Percentiles rank a stretch among this genome's conserved stretches.
These are phyloP conservation scores for Crithidia thermophila DNA, from an alignment of 208 protist species.

Conservation along the genomic window DNA sequence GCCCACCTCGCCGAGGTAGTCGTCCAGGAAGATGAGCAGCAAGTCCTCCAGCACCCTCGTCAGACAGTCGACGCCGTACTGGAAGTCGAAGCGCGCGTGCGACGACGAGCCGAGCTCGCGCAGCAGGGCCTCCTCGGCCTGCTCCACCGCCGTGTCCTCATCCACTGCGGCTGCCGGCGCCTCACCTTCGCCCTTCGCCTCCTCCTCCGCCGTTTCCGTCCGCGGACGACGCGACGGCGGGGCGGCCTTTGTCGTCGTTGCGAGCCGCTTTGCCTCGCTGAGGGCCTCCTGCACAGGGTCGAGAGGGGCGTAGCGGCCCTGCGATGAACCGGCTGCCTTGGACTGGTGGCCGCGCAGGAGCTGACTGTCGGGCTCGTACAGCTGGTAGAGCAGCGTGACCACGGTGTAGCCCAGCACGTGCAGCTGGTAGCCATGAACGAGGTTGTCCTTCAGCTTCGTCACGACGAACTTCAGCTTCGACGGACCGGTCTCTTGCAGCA, in stretches of 20 bases:
- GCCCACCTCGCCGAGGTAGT: slow-evolving; percentile 91
- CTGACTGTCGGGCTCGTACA: slow-evolving; percentile 86
- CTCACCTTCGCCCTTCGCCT: not conserved
- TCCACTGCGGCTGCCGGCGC: slow-evolving; percentile 5
- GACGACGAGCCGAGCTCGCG: slow-evolving; percentile 28
- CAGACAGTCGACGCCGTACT: slow-evolving; percentile 70
- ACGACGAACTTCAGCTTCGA: slow-evolving; percentile 84
- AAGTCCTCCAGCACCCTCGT: slow-evolving; percentile 73
- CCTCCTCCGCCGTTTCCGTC: slow-evolving; percentile 15
- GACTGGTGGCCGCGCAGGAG: slow-evolving; percentile 23
- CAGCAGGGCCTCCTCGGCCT: slow-evolving; percentile 51
- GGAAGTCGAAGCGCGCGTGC: slow-evolving; percentile 58
- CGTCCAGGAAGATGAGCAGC: slow-evolving; percentile 87
- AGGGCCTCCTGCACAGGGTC: slow-evolving; percentile 46
- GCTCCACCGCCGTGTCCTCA: slow-evolving; percentile 40
- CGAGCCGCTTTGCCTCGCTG: slow-evolving; percentile 24
- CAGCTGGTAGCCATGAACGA: slow-evolving; percentile 92
- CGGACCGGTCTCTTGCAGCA: slow-evolving; percentile 84
- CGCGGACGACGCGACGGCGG: slow-evolving; percentile 10
- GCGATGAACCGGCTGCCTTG: not conserved
- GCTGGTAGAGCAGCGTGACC: slow-evolving; percentile 84
- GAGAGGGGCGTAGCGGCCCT: not conserved
- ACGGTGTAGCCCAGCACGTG: slow-evolving; percentile 93
- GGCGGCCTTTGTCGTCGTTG: slow-evolving; percentile 13
- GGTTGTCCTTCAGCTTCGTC: slow-evolving; percentile 82